Evolutionary conservation across 2,329 filamentous ascomycete species (phyloP), one percentile per base, ranked within the genome.

Genomic region (Ciborinia camelliae): DNA sequence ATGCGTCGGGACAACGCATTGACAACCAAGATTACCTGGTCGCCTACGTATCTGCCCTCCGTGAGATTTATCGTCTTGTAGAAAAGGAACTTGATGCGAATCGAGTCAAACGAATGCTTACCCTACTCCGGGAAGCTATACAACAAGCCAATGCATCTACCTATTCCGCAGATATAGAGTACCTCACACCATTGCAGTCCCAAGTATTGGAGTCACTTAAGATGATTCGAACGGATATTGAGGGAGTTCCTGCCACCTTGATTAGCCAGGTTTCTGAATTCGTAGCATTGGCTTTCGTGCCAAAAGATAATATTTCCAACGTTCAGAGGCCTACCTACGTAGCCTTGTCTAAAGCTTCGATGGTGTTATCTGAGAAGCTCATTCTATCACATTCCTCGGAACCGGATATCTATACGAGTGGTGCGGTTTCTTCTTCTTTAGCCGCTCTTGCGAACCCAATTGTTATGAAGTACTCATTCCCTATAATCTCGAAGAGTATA

Each of bases 281-380:
- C 66, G 83, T 87, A 10, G 83, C 85, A 2, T 79, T 96, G 41
- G 89, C 91, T 1, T 93, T 91, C 70, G 67, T 76, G 74, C 18
- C 73, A 68, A 66, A 71, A 68, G 45, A 72, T 64, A 72, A 78
- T 65, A 63, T 72, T 66, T 28, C 76, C 67, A 63, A 77, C 68
- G 63, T 76, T 75, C 69, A 75, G 59, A 86, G 86, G 64, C 90
- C 91, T 8, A 96, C 92, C 0, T 98, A 92, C 73, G 87, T 99
- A 63, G 94, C 95, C 41, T 85, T 98, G 73, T 92, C 93, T 1
- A 96, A 95, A 75, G 85, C 86, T 26, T 87, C 89, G 65, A 95
- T 97, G 83, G 79, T 82, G 2, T 84, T 92, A 53, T 76, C 96
- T 2, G 82, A 90, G 68, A 78, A 77, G 0, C 77, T 91, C 2